Conservation (phyloP, 805 yeast species). For the Nakazawaea populi region DNA sequence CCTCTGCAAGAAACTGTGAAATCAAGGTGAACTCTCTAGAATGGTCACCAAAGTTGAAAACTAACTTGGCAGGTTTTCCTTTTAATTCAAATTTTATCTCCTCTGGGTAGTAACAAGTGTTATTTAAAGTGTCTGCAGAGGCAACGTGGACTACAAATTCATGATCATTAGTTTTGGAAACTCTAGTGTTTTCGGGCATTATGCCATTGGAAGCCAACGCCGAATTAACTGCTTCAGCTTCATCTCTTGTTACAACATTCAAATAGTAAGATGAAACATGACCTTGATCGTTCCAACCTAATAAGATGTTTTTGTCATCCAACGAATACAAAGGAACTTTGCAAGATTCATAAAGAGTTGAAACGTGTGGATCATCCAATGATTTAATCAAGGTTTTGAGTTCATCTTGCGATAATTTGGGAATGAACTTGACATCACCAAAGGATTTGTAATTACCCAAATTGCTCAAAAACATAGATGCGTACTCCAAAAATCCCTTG, state of each 20-base stretch:
- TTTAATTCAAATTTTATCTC: slow-evolving; percentile 31
- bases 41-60: slow-evolving; percentile 76
- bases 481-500: slow-evolving; percentile 57
- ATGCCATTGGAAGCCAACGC: slow-evolving; percentile 58
- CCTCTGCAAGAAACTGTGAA: slow-evolving; percentile 48
- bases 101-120: slow-evolving; percentile 47
- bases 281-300: slow-evolving; percentile 78
- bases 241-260: slow-evolving; percentile 46
- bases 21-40: slow-evolving; percentile 55
- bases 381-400: slow-evolving; percentile 44
- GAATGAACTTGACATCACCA: slow-evolving; percentile 85
- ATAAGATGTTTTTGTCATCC: slow-evolving; percentile 41
- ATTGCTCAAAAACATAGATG: slow-evolving; percentile 69
- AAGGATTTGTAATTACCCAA: slow-evolving; percentile 80
- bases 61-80: slow-evolving; percentile 34
- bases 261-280: slow-evolving; percentile 73
- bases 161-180: slow-evolving; percentile 45
- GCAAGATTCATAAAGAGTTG: slow-evolving; percentile 35
- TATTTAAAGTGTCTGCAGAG: slow-evolving; percentile 46
- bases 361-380: slow-evolving; percentile 27
- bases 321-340: slow-evolving; percentile 44
- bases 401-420: slow-evolving; percentile 42
- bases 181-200: slow-evolving; percentile 77
- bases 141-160: slow-evolving; percentile 64
- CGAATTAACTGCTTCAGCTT: slow-evolving; percentile 61